A percentile compares a stretch with the other conserved stretches of the same genome.
Conservation (phyloP, 148 eudicot genomes). For the Rhododendron kiyosumense region DNA sequence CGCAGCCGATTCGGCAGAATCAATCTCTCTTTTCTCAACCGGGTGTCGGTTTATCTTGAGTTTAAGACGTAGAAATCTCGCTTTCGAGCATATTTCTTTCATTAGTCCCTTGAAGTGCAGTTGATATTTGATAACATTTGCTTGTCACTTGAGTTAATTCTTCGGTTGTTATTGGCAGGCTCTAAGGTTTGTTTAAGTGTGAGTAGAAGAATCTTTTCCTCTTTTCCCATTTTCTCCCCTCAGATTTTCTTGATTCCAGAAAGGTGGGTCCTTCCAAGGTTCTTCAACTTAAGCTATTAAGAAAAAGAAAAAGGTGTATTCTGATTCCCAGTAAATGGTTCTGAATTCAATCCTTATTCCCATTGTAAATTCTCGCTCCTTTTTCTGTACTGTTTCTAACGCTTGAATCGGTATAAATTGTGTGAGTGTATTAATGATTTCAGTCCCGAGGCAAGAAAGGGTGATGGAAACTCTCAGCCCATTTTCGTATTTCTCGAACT, state of each 20-base stretch:
- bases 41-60: neutral
- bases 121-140: neutral
- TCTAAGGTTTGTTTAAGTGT: neutral
- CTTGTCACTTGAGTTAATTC: neutral
- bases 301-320: constrained; percentile 16
- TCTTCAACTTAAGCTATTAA: constrained; percentile 17
- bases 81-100: neutral
- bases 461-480: constrained; percentile 27
- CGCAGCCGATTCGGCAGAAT: constrained; percentile 10
- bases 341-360: neutral
- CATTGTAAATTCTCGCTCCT: neutral
- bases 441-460: neutral
- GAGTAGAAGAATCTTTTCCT: neutral
- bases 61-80: neutral
- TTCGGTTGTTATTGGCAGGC: neutral
- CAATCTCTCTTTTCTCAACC: neutral
- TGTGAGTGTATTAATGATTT: neutral
- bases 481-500: constrained; percentile 26
- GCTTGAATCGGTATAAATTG: neutral
- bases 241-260: constrained; percentile 15
- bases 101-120: neutral
- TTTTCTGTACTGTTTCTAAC: neutral
- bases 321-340: constrained; percentile 26
- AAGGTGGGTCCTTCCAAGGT: constrained; percentile 8
- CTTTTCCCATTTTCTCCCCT: neutral